Base-by-base conservation (phyloP, 495 filamentous ascomycete genomes). In the Ramalina intermedia region DNA sequence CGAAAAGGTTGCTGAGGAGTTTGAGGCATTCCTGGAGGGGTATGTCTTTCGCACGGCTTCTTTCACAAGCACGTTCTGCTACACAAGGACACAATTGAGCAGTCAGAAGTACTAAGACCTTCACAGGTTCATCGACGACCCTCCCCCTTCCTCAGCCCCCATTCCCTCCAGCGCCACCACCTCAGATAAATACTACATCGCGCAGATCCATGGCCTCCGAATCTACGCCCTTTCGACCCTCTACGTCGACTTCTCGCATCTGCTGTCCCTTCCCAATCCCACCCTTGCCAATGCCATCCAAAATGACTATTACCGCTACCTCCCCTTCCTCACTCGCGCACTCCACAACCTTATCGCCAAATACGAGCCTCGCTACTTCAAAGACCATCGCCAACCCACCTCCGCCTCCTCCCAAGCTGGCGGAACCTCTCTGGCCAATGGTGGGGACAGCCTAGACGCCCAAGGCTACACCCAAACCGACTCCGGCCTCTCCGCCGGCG, bases 181-280 rank as follows among this genome's bases (percentile, higher is more conserved):
- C 20, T 91, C 83, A 18, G 84, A 94, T 63, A 91, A 87, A 61
- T 96, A 96, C 70, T 99, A 99, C 65, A 76, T 99, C 55, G 87
- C 87, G 16, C 93, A 95, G 61, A 91, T 99, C 49, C 84, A 94
- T 57, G 87, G 85, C 48, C 80, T 99, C 74, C 72, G 75, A 18
- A 80, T 79, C 48, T 88, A 85, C 63, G 78, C 82, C 51, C 73
- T 94, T n/a, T 96, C 89, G 1, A 99, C 91, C 5, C 80, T 96
- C 37, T 99, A 96, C 62, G 85, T 99, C 58, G 93, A 99, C 66
- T 99, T 81, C 69, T 85, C 78, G 43, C 91, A 99, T 65, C 65
- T 99, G 36, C 72, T 80, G 17, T 72, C 73, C 6, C 74, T 75
- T 58, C 74, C 79, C 50, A 78, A 83, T 50, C 84, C 84, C 21